These are phyloP conservation scores for Marasmius oreades DNA, from an alignment of 1,284 basidiomycete genomes.

Conservation along the genomic window DNA sequence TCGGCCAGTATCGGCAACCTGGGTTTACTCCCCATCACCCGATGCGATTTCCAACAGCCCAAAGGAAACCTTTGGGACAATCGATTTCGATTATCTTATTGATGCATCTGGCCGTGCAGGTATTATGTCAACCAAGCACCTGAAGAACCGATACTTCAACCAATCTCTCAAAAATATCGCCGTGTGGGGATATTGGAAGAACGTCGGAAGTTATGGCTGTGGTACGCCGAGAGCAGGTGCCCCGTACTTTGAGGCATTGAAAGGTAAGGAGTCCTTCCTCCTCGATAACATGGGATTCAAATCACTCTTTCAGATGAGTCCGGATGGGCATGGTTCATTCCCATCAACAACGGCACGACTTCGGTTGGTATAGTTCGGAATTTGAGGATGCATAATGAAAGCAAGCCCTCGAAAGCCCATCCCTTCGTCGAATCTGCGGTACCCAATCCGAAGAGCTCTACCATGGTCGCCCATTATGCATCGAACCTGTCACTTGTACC, in stretches of 20 bases:
- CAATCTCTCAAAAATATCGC: slow-evolving; percentile 41
- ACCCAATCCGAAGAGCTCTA: slow-evolving; percentile 17
- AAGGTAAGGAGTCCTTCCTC: slow-evolving; percentile 26
- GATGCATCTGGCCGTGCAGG: slow-evolving; percentile 47
- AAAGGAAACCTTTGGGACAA: slow-evolving; percentile 24
- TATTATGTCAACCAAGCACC: slow-evolving; percentile 40
- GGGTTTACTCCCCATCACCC: slow-evolving; percentile 8
- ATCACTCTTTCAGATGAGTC: slow-evolving; percentile 41
- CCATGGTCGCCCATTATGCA: slow-evolving; percentile 36
- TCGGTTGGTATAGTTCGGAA: slow-evolving; percentile 59
- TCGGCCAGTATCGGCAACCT: slow-evolving; percentile 24
- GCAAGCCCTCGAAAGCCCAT: background rate
- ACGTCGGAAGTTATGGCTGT: slow-evolving; percentile 25
- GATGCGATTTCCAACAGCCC: background rate
- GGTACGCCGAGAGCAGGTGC: slow-evolving; percentile 26
- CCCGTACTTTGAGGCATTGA: slow-evolving; percentile 29
- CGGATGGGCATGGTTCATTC: slow-evolving; percentile 67
- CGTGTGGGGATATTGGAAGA: slow-evolving; percentile 42
- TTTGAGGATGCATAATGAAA: slow-evolving; percentile 28
- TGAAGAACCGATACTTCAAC: slow-evolving; percentile 45
- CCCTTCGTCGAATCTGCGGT: slow-evolving; percentile 15
- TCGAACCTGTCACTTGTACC: slow-evolving; percentile 41
- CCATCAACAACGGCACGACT: slow-evolving; percentile 49
- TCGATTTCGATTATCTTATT: slow-evolving; percentile 44
- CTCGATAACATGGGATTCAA: background rate